Base-by-base conservation (phyloP, 306 rosid species). In the Adenanthera pavonina region DNA sequence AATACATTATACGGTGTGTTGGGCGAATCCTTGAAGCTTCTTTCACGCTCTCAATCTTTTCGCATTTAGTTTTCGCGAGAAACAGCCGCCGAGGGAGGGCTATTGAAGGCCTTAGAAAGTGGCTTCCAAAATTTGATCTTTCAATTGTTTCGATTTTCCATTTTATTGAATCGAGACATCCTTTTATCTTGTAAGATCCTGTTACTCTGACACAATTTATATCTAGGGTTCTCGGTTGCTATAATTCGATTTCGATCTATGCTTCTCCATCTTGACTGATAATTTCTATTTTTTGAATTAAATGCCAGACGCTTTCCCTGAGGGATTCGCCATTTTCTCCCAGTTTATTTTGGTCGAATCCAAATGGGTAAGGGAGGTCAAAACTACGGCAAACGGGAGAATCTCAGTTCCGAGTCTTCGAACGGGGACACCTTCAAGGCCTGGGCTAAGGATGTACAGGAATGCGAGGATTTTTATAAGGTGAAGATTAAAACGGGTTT, bases 391-490 rank as follows among this genome's bases (percentile, higher is more conserved):
- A 82, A 74, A 10, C 51, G 56, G 5, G 86, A 85, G 15, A 60
- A 12, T 46, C 34, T 73, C 44, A 19, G 75, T 70, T 33, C 76
- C 46, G 48, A 40, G n/a, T 25, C 72, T 38, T 74, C 79, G 54
- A 74, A 57, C n/a, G 20, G 64, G 40, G 64, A 52, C n/a, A 46
- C 53, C 1, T 89, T 89, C 72, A 88, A 82, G 56, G 87, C 92
- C n/a, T 89, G 95, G 95, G 85, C 88, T 2, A 89, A 65, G 54
- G 89, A 86, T 6, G 82, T 89, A 59, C 60, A 43, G n/a, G 92
- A 88, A 64, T 91, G 93, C 75, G 88, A 85, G 83, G 79, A 85
- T 51, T 79, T 81, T 41, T 88, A 46, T 38, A 62, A 76, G 14
- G 95, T 91, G 79, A 82, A 38, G 46, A 70, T 80, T 13, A 64